Evolutionary conservation across 2,329 filamentous ascomycete species (phyloP).

Genomic region (Ustilaginoidea virens): DNA sequence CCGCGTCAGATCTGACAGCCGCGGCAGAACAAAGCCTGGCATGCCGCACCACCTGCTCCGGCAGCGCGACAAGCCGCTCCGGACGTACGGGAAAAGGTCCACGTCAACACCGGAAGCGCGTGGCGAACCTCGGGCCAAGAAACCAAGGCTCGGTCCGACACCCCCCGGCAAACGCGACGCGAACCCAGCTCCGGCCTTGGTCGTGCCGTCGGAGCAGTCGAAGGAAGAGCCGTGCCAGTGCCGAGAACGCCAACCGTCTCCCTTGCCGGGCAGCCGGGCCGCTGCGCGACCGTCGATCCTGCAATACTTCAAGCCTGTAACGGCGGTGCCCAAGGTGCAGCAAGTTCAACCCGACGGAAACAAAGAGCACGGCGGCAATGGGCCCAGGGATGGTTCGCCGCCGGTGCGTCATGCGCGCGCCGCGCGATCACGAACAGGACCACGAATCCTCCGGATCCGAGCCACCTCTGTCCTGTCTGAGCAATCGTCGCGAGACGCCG

Average conservation of each 20-base stretch:
- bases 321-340: slow-evolving; percentile 4
- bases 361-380: slow-evolving; percentile 4
- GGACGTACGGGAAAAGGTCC: slow-evolving; percentile 24
- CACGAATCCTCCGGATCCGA: slow-evolving; percentile 15
- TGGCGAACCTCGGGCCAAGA: slow-evolving; percentile 14
- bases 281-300: slow-evolving; percentile 19
- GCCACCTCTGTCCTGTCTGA: slow-evolving; percentile 7
- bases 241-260: background rate
- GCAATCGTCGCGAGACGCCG: slow-evolving; percentile 3
- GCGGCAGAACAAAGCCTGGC: slow-evolving; percentile 16
- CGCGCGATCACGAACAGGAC: slow-evolving; percentile 8
- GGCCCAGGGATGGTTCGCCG: slow-evolving; percentile 7
- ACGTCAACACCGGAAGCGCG: slow-evolving; percentile 10
- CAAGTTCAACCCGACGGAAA: slow-evolving; percentile 3
- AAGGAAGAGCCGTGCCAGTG: background rate
- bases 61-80: slow-evolving; percentile 18
- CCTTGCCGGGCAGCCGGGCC: background rate
- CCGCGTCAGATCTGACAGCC: slow-evolving; percentile 1
- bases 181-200: too few relatives aligned
- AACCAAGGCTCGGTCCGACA: slow-evolving; percentile 6
- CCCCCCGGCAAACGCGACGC: background rate
- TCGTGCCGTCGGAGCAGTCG: background rate
- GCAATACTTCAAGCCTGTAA: slow-evolving; percentile 24
- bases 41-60: slow-evolving; percentile 10
- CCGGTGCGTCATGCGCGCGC: slow-evolving; percentile 3